These are phyloP conservation scores for Creolimax fragrantissima DNA, from an alignment of 78 protist genomes.

Conservation along the genomic window DNA sequence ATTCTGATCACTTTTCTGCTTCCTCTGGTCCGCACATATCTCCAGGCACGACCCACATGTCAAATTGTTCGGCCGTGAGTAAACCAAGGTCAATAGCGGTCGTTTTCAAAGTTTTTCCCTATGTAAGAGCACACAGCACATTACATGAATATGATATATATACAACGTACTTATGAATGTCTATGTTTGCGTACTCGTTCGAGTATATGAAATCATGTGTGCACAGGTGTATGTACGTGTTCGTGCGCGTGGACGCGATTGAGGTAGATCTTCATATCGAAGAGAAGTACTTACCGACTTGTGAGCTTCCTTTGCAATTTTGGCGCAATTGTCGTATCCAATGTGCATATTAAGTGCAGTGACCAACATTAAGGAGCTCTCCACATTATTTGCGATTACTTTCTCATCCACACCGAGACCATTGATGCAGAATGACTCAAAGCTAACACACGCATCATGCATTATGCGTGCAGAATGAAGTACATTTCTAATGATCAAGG, in stretches of 20 bases:
- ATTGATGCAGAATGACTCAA: constrained; percentile 62
- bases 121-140: constrained; percentile 51
- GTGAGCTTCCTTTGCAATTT: constrained; percentile 61
- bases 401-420: constrained; percentile 74
- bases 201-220: no score
- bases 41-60: constrained; percentile 62
- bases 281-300: neutral
- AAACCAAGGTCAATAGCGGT: constrained; percentile 63
- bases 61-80: constrained; percentile 67
- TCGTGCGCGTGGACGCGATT: neutral
- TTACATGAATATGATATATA: neutral
- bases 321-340: constrained; percentile 85
- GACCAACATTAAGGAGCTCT: constrained; percentile 84
- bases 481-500: constrained; percentile 70
- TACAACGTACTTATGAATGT: constrained; percentile 11
- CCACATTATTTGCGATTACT: constrained; percentile 44
- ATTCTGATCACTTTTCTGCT: neutral
- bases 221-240: neutral
- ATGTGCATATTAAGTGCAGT: constrained; percentile 91
- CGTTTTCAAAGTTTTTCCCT: constrained; percentile 68
- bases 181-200: neutral
- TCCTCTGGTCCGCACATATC: constrained; percentile 50
- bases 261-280: neutral
- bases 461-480: constrained; percentile 68
- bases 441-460: constrained; percentile 65